Evolutionary conservation across 2,329 filamentous ascomycete genomes (phyloP), one percentile per base, ranked within the genome.

Genomic region (Byssochlamys sp.): DNA sequence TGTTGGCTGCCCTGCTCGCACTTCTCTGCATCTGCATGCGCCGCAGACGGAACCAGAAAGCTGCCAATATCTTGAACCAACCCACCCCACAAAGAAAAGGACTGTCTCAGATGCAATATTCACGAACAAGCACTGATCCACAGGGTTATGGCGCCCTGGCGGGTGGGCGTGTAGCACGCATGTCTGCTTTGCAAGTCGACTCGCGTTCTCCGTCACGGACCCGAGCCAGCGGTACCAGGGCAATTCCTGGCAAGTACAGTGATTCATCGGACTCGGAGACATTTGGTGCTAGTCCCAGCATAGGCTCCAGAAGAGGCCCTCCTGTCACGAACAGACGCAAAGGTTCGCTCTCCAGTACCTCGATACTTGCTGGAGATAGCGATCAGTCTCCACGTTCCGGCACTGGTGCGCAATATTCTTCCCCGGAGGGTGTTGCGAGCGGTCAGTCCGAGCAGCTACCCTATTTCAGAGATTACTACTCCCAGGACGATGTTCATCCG

Each of bases 391-490:
- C 91, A 5, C 81, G 79, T 45, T 83, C 82, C 10, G 79, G 69
- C 58, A 91, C 83, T 70, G 86, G 80, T 27, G 85, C 81, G 52
- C 87, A 86, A 55, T 86, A 89, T 73, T 96, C 91, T 2, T 96
- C 91, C 2, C 90, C 90, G 0, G 88, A 88, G 66, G 91, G 87
- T 27, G 76, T 92, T 60, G 84, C 86, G 26, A 96, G 91, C 66
- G 90, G 92, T 59, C 91, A 96, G 71, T 97, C 92, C 0, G 94
- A 99, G 74, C 94, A 97, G 72, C 78, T 99, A 56, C 87, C 89
- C 3, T 96, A 91, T 69, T 99, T 99, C 84, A 96, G 96, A 70
- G 94, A 99, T 73, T 99, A 99, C 74, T 99, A 99, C 71, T 97
- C 92, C 1, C 87, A 92, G 65, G 94, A 97, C 66, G 91, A 97